Evolutionary conservation across 176 grass and related monocot species (phyloP).

Genomic region (Avena sativa): DNA sequence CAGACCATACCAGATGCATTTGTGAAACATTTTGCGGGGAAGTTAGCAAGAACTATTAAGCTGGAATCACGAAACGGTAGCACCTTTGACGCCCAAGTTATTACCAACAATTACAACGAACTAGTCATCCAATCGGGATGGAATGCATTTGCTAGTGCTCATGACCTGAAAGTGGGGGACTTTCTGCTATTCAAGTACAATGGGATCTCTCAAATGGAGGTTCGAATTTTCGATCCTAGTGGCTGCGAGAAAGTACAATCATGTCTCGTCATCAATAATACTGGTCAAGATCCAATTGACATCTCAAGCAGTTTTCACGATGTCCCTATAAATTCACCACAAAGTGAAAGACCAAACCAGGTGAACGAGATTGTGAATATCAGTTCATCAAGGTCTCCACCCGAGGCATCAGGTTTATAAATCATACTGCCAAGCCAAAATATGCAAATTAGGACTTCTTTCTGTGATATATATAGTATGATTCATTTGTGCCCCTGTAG

Average conservation of each 20-base stretch:
- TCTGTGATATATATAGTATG: not conserved
- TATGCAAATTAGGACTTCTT: not conserved
- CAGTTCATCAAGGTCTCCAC: not conserved
- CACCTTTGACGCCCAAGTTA: constrained; percentile 24
- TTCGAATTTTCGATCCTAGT: constrained; percentile 41
- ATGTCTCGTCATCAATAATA: constrained; percentile 1
- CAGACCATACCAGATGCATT: constrained; percentile 26
- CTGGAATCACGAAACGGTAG: not conserved
- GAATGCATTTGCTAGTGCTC: constrained; percentile 32
- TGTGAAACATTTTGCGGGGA: not conserved
- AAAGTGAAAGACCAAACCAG: not conserved
- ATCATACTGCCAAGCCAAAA: not conserved
- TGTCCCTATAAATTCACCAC: not conserved
- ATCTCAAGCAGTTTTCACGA: constrained; percentile 8
- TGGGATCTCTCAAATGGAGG: constrained; percentile 38
- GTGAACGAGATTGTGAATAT: not conserved
- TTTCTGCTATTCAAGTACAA: constrained; percentile 54
- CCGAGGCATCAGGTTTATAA: constrained; percentile 4
- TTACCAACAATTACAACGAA: not conserved
- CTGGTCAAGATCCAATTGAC: not conserved
- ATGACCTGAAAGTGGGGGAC: constrained; percentile 41
- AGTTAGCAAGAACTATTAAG: not conserved
- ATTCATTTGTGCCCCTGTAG: not conserved
- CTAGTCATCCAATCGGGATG: constrained; percentile 51
- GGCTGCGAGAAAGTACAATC: constrained; percentile 46